A percentile compares a stretch with the other conserved stretches of the same genome.
phyloP scores from a whole-genome alignment of 257 asterid species.

The Plantago elongata region DNA sequence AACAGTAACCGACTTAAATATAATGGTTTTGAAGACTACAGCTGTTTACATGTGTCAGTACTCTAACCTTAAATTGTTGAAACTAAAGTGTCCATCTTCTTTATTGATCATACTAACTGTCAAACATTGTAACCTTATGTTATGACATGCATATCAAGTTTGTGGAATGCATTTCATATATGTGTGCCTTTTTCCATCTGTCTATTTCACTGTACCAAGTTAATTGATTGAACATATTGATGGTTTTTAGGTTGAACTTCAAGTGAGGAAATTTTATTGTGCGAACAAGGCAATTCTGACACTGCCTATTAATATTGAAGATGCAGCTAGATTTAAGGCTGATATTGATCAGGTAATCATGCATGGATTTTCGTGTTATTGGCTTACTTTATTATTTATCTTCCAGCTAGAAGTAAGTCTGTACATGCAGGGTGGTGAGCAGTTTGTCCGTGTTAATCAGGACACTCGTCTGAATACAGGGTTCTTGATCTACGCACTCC shows the following conservation, averaged over 20 bases:
- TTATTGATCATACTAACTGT: no score
- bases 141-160: no score
- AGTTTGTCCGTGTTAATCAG: conserved; percentile 85
- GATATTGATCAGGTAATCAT: conserved; percentile 55
- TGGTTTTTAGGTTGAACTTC: conserved; percentile 68
- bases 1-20: no score
- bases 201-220: no score
- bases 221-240: background rate
- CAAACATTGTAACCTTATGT: no score
- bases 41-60: no score
- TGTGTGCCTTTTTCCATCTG: no score
- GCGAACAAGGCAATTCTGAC: conserved; percentile 55
- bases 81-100: no score
- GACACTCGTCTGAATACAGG: conserved; percentile 85
- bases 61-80: no score
- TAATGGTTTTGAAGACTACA: no score
- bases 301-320: conserved; percentile 67
- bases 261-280: conserved; percentile 58
- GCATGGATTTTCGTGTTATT: background rate
- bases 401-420: conserved; percentile 6
- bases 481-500: conserved; percentile 83
- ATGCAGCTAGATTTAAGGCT: conserved; percentile 74
- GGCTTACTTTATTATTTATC: background rate
- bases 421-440: conserved; percentile 65
- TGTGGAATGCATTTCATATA: no score